A percentile compares a stretch with the other conserved stretches of the same genome.
These are phyloP conservation scores for Nannochloropsis gaditana DNA, from an alignment of 108 stramenopile genomes.

Conservation along the genomic window DNA sequence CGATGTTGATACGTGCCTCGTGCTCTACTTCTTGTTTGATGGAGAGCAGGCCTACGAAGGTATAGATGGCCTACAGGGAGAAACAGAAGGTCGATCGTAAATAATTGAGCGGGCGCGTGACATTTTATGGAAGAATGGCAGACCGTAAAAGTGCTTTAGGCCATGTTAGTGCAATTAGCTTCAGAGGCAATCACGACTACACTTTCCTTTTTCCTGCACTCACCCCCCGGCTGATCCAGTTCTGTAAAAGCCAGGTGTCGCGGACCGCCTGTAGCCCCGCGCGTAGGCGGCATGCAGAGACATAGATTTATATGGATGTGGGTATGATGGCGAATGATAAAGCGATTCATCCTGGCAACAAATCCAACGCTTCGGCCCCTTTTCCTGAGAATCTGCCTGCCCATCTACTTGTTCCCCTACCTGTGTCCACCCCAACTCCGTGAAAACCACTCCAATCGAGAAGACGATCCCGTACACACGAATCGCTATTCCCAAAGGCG, in stretches of 20 bases:
- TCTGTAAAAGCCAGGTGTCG: background rate
- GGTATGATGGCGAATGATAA: no score
- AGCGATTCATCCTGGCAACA: no score
- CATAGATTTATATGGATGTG: no score
- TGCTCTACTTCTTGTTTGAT: background rate
- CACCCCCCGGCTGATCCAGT: background rate
- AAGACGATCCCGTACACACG: background rate
- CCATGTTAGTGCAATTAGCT: background rate
- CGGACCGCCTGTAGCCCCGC: background rate
- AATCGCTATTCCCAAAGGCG: background rate
- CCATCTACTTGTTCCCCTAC: background rate
- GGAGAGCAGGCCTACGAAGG: background rate
- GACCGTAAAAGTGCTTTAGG: background rate
- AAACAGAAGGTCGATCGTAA: background rate
- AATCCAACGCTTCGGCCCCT: no score
- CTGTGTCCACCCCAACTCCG: background rate
- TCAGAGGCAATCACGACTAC: no score
- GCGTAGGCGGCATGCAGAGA: no score
- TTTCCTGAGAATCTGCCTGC: background rate
- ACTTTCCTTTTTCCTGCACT: background rate
- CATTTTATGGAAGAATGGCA: background rate
- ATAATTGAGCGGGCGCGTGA: no score
- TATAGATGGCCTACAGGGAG: background rate
- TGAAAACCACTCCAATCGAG: background rate
- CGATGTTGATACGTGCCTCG: background rate